Evolutionary conservation across 306 rosid species (phyloP).

Genomic region (Inga oerstediana): DNA sequence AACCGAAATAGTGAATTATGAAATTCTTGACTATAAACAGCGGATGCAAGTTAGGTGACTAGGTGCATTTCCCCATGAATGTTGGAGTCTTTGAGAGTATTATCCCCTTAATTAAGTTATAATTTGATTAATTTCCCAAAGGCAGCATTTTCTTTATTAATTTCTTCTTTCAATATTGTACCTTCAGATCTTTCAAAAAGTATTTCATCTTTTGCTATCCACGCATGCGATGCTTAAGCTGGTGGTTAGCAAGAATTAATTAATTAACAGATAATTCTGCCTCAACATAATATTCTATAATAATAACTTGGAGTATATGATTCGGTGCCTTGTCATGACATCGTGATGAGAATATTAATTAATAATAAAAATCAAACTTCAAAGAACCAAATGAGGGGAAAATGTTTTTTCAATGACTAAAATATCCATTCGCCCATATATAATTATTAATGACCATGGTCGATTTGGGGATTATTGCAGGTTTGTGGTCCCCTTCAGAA

Average conservation of each 20-base stretch:
- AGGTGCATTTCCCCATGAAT: conserved; percentile 44
- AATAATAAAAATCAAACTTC: not conserved
- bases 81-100: conserved; percentile 24
- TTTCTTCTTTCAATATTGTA: not conserved
- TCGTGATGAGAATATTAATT: not conserved
- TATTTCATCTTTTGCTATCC: not conserved
- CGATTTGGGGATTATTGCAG: not conserved
- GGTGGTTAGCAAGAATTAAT: not conserved
- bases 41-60: conserved; percentile 6
- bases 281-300: not conserved
- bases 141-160: not conserved
- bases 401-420: not conserved
- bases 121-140: not conserved
- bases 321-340: not conserved
- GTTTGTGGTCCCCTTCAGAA: conserved; percentile 23
- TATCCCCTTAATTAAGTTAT: not conserved
- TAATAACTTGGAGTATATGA: not conserved
- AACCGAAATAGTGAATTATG: conserved; percentile 24
- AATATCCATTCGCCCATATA: not conserved
- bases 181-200: not conserved
- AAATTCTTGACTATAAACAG: conserved; percentile 29
- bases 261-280: not conserved
- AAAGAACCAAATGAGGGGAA: not conserved
- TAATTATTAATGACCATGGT: conserved; percentile 18
- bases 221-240: not conserved